phyloP scores from a whole-genome alignment of 2,329 filamentous ascomycete species.

The Penicillium sp. region DNA sequence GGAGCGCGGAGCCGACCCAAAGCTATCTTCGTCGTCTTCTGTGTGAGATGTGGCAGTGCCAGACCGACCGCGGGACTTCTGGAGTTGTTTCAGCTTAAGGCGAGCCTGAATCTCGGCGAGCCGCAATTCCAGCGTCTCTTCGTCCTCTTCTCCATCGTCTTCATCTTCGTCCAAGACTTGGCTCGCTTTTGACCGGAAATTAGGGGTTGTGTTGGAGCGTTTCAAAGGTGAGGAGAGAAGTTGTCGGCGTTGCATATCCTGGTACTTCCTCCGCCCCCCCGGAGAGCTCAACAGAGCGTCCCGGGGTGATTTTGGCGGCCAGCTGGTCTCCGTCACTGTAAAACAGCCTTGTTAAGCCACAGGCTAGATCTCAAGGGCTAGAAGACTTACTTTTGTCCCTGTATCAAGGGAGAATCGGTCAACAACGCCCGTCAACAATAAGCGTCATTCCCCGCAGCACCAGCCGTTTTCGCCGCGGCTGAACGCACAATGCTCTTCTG shows the following conservation, averaged over 20 bases:
- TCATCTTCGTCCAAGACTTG: slow-evolving; percentile 39
- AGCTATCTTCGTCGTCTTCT: slow-evolving; percentile 22
- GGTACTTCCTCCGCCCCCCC: slow-evolving; percentile 72
- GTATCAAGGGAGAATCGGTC: slow-evolving; percentile 7
- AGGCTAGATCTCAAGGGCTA: neutral
- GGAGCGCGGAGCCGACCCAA: slow-evolving; percentile 22
- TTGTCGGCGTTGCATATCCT: slow-evolving; percentile 65
- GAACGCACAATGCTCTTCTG: neutral
- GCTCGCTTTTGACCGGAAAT: slow-evolving; percentile 34
- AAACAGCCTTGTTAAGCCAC: slow-evolving; percentile 9
- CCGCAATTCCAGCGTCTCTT: slow-evolving; percentile 84
- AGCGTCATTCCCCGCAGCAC: slow-evolving; percentile 19
- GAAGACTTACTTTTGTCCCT: slow-evolving; percentile 12
- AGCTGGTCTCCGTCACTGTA: slow-evolving; percentile 49
- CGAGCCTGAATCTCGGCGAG: slow-evolving; percentile 85
- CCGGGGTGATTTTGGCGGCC: slow-evolving; percentile 64
- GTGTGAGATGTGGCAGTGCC: slow-evolving; percentile 20
- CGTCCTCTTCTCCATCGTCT: slow-evolving; percentile 69
- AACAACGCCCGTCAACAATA: slow-evolving; percentile 9
- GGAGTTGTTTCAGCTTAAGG: slow-evolving; percentile 81
- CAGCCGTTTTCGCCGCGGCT: slow-evolving; percentile 14
- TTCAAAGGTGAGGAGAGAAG: slow-evolving; percentile 68
- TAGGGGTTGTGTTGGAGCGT: slow-evolving; percentile 46
- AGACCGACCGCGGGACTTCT: slow-evolving; percentile 52
- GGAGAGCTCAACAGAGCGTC: slow-evolving; percentile 69